These are phyloP conservation scores for Phytopythium boreale DNA, from an alignment of 352 stramenopile species.

Conservation along the genomic window DNA sequence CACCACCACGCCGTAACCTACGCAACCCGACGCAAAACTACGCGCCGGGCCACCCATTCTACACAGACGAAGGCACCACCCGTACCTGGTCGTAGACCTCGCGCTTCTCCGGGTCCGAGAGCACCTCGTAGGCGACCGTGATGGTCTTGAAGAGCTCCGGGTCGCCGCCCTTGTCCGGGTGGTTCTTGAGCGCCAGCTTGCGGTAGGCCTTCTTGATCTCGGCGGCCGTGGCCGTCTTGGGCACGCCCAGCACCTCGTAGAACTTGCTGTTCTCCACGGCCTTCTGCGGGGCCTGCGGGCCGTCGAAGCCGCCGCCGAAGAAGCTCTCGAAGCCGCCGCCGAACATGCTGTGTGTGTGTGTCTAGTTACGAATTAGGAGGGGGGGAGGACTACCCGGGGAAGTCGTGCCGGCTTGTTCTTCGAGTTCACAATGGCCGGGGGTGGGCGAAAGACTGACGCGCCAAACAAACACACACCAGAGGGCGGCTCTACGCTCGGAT, in stretches of 20 bases:
- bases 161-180: conserved; percentile 99
- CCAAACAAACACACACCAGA: neutral
- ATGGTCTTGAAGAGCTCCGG: conserved; percentile 95
- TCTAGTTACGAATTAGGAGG: neutral
- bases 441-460: conserved; percentile 2
- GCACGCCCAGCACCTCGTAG: conserved; percentile 85
- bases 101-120: conserved; percentile 92
- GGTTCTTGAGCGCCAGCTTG: conserved; percentile 92
- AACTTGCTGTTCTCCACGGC: conserved; percentile 86
- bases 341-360: conserved; percentile 49
- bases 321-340: conserved; percentile 85
- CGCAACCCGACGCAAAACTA: no score
- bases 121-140: conserved; percentile 95
- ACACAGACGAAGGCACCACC: no score
- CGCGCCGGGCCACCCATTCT: neutral
- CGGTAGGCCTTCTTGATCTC: conserved; percentile 92
- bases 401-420: neutral
- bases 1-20: no score
- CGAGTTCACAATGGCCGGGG: neutral
- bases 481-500: no score
- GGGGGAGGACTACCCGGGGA: no score
- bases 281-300: conserved; percentile 41
- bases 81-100: conserved; percentile 81
- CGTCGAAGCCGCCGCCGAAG: conserved; percentile 73
- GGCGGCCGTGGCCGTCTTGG: conserved; percentile 75